Percentiles rank a stretch among this genome's conserved stretches.
Evolutionary conservation across 306 rosid species (phyloP).

Genomic region (Benincasa hispida): DNA sequence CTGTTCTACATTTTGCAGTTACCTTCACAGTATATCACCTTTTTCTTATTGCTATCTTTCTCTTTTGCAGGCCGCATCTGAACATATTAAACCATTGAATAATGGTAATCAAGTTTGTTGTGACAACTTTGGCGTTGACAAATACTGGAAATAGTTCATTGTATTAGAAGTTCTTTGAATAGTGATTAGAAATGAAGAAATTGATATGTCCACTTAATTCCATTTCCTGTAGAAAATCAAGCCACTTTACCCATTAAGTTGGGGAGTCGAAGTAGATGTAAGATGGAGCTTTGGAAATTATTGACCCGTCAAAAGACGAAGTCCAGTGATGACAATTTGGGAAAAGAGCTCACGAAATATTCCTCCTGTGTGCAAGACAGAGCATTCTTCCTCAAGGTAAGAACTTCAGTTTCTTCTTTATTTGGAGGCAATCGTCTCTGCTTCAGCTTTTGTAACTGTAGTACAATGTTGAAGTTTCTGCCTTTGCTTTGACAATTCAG

Average conservation of each 20-base stretch:
- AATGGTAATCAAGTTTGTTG: conserved; percentile 36
- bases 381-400: conserved; percentile 30
- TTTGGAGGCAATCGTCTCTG: neutral
- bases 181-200: conserved; percentile 23
- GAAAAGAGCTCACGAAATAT: conserved; percentile 27
- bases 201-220: conserved; percentile 23
- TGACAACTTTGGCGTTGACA: conserved; percentile 32
- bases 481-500: conserved; percentile 29
- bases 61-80: conserved; percentile 33
- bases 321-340: conserved; percentile 27
- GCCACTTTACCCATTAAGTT: conserved; percentile 34
- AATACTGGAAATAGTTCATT: conserved; percentile 34
- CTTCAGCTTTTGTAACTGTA: neutral
- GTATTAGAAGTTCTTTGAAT: conserved; percentile 34
- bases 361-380: conserved; percentile 20
- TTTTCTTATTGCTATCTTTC: conserved; percentile 6
- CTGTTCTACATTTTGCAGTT: neutral
- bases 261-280: conserved; percentile 46
- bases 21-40: neutral
- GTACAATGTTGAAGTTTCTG: neutral
- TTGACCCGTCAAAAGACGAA: conserved; percentile 26
- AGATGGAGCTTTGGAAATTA: conserved; percentile 32
- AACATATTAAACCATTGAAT: conserved; percentile 30
- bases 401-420: neutral
- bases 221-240: conserved; percentile 28